These are phyloP conservation scores for Lipomyces sp. DNA, from an alignment of 805 yeast species.

Conservation along the genomic window DNA sequence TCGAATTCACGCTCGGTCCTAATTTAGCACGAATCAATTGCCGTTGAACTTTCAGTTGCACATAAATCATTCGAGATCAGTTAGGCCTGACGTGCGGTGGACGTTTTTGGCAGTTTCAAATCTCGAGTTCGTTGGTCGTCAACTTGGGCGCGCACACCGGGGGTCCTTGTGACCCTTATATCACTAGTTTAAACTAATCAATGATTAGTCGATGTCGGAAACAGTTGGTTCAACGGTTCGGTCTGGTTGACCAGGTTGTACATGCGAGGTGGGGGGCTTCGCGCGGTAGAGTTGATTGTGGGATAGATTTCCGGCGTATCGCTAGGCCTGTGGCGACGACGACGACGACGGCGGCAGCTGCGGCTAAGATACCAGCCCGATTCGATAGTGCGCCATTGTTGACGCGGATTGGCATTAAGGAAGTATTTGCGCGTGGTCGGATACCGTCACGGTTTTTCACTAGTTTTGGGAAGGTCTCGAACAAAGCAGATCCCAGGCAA, in stretches of 20 bases:
- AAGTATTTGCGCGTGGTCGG: neutral
- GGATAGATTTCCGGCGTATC: neutral
- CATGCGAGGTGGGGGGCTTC: neutral
- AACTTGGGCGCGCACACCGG: neutral
- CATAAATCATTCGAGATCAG: neutral
- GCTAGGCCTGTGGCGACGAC: neutral
- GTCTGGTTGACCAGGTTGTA: neutral
- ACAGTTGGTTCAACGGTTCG: neutral
- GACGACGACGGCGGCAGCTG: neutral
- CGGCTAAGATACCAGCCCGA: neutral
- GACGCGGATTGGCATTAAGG: neutral
- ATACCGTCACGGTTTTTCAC: neutral
- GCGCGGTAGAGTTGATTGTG: neutral
- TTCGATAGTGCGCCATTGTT: neutral
- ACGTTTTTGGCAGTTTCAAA: neutral
- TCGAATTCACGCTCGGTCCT: neutral
- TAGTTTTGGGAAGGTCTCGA: neutral
- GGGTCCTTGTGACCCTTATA: slow-evolving; percentile 1
- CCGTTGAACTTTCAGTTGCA: neutral
- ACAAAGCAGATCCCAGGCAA: neutral
- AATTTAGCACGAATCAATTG: too few relatives aligned
- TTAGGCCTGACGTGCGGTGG: neutral
- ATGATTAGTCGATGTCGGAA: slow-evolving; percentile 1
- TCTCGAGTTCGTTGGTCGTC: neutral
- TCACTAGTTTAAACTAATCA: neutral